Evolutionary conservation across 2,329 filamentous ascomycete genomes (phyloP).

Genomic region (Macrophomina phaseolina): DNA sequence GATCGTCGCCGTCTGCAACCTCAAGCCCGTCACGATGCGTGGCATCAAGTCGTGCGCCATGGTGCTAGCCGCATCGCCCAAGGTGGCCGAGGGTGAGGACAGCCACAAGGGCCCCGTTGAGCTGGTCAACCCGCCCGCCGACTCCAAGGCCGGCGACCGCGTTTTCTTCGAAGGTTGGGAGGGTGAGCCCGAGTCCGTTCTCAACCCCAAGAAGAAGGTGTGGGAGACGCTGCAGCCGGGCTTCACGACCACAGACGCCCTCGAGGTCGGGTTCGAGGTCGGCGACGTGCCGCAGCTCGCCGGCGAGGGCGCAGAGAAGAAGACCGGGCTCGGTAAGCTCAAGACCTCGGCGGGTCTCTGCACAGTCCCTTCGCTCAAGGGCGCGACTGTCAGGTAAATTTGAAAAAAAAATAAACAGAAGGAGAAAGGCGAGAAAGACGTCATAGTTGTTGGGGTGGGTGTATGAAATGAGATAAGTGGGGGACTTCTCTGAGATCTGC

Average conservation of each 20-base stretch:
- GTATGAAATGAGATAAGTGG: conserved; percentile 11
- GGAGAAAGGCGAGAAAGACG: not conserved
- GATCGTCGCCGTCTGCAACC: conserved; percentile 93
- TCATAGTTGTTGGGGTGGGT: not conserved
- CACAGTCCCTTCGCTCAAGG: conserved; percentile 80
- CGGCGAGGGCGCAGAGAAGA: conserved; percentile 67
- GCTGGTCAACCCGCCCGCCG: conserved; percentile 82
- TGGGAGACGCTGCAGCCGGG: conserved; percentile 98
- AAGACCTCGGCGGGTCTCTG: conserved; percentile 83
- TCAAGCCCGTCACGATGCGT: conserved; percentile 99
- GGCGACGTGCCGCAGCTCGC: conserved; percentile 75
- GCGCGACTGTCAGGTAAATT: conserved; percentile 77
- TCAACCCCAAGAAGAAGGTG: conserved; percentile 99
- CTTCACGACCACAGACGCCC: conserved; percentile 82
- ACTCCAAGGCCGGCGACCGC: conserved; percentile 79
- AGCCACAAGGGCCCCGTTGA: conserved; percentile 91
- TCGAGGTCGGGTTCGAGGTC: conserved; percentile 88
- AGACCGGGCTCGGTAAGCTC: conserved; percentile 64
- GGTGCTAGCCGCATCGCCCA: conserved; percentile 94
- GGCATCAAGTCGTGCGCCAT: conserved; percentile 83
- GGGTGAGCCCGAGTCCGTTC: conserved; percentile 86
- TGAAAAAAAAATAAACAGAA: not conserved
- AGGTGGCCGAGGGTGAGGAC: conserved; percentile 77
- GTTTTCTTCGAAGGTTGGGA: conserved; percentile 95
- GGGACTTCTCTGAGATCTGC: not conserved